These are phyloP conservation scores for Boletus eberwhitei DNA, from an alignment of 768 basidiomycete species.

Conservation along the genomic window DNA sequence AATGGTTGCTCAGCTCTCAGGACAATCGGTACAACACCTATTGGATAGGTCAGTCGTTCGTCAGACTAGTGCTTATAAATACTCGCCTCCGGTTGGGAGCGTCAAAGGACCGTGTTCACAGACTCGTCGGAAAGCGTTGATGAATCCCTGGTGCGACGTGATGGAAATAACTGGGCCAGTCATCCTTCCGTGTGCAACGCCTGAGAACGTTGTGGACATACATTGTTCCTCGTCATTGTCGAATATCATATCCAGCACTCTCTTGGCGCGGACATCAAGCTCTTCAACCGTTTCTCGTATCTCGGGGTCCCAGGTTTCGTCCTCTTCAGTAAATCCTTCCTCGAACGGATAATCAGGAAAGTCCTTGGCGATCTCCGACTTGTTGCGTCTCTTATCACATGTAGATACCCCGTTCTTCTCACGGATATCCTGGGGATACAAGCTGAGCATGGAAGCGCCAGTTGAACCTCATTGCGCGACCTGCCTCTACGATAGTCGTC, in stretches of 20 bases:
- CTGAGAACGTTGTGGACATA: conserved; percentile 32
- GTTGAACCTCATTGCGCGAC: background rate
- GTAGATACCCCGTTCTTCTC: conserved; percentile 69
- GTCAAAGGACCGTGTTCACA: conserved; percentile 43
- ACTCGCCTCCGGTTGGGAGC: conserved; percentile 64
- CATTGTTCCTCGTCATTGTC: conserved; percentile 42
- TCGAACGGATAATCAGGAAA: conserved; percentile 58
- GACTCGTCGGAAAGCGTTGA: conserved; percentile 50
- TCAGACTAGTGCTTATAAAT: background rate
- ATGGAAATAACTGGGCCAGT: conserved; percentile 54
- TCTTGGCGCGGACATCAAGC: conserved; percentile 44
- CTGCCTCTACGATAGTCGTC: conserved; percentile 56
- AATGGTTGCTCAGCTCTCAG: conserved; percentile 15
- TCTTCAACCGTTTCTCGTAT: conserved; percentile 51
- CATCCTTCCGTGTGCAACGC: background rate
- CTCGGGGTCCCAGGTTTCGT: conserved; percentile 55
- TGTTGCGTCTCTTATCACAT: conserved; percentile 59
- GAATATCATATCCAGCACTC: conserved; percentile 57
- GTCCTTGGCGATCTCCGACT: conserved; percentile 42
- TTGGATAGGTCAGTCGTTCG: background rate
- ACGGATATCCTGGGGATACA: conserved; percentile 50
- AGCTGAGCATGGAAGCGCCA: background rate
- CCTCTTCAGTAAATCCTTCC: conserved; percentile 56
- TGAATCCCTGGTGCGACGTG: conserved; percentile 63
- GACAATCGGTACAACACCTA: conserved; percentile 28